These are phyloP conservation scores for Recurvomyces mirabilis DNA, from an alignment of 495 filamentous ascomycete genomes.

Conservation along the genomic window DNA sequence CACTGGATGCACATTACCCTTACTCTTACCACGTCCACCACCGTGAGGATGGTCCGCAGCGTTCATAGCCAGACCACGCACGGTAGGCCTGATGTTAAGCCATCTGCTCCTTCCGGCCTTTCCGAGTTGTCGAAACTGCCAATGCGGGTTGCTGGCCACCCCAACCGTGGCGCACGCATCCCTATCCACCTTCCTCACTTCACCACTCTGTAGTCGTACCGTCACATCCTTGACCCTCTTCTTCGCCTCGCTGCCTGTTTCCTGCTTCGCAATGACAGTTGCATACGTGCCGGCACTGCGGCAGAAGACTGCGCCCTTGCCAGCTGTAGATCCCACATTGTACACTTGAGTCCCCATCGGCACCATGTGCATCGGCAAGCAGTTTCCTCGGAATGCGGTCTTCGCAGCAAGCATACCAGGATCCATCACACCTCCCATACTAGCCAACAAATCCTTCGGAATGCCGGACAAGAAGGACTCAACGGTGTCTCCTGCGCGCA, in stretches of 20 bases:
- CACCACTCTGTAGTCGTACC: constrained; percentile 80
- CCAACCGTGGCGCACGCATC: constrained; percentile 92
- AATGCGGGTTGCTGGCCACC: constrained; percentile 82
- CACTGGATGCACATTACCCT: constrained; percentile 89
- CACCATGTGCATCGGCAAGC: constrained; percentile 86
- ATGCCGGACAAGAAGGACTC: constrained; percentile 86
- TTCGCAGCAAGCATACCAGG: constrained; percentile 89
- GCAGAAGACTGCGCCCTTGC: constrained; percentile 75
- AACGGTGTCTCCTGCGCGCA: constrained; percentile 81
- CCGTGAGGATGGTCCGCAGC: constrained; percentile 95
- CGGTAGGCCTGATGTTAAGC: constrained; percentile 87
- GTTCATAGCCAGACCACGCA: constrained; percentile 97
- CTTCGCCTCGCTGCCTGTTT: constrained; percentile 40
- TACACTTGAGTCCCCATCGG: constrained; percentile 83
- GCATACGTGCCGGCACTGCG: constrained; percentile 87
- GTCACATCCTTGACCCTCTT: constrained; percentile 54
- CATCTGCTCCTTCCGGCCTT: constrained; percentile 89
- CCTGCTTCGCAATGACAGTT: constrained; percentile 74
- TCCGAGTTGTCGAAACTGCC: constrained; percentile 78
- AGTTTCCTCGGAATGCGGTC: constrained; percentile 91
- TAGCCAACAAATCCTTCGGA: constrained; percentile 67
- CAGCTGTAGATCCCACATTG: constrained; percentile 67
- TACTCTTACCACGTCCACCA: constrained; percentile 96
- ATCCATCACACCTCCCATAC: constrained; percentile 84
- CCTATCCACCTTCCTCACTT: constrained; percentile 73